Evolutionary conservation across 2,329 filamentous ascomycete species (phyloP).

Genomic region (Pseudocercospora crystallina): DNA sequence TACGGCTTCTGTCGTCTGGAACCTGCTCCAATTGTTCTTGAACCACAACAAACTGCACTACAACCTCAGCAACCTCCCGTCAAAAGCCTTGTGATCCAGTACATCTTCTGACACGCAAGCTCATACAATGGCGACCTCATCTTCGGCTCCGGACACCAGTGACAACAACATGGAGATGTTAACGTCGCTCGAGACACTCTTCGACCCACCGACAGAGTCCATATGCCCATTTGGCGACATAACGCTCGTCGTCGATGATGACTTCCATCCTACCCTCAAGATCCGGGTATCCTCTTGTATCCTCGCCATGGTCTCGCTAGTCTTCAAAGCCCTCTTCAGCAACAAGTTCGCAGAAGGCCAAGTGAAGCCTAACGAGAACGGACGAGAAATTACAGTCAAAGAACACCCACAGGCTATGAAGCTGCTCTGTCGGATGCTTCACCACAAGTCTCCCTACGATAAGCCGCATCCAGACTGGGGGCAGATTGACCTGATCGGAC

Average conservation of each 20-base stretch:
- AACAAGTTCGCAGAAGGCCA: slow-evolving; percentile 16
- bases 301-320: slow-evolving; percentile 12
- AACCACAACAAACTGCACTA: too few relatives aligned
- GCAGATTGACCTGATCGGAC: background rate
- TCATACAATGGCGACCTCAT: too few relatives aligned
- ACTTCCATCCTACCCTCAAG: slow-evolving; percentile 8
- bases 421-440: slow-evolving; percentile 9
- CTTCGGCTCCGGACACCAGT: too few relatives aligned
- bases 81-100: too few relatives aligned
- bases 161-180: background rate
- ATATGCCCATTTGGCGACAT: slow-evolving; percentile 21
- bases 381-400: slow-evolving; percentile 7
- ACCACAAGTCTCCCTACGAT: background rate
- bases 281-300: slow-evolving; percentile 19
- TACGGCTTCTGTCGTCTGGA: too few relatives aligned
- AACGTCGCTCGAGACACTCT: slow-evolving; percentile 9
- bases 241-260: slow-evolving; percentile 14
- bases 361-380: background rate
- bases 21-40: too few relatives aligned
- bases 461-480: background rate
- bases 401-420: slow-evolving; percentile 7
- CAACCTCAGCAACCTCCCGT: too few relatives aligned
- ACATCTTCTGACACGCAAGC: too few relatives aligned
- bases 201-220: slow-evolving; percentile 6
- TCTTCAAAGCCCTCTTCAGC: slow-evolving; percentile 18